A percentile compares a stretch with the other conserved stretches of the same genome.
These are phyloP conservation scores for Zizania palustris DNA, from an alignment of 202 grass and related monocot species.

Conservation along the genomic window DNA sequence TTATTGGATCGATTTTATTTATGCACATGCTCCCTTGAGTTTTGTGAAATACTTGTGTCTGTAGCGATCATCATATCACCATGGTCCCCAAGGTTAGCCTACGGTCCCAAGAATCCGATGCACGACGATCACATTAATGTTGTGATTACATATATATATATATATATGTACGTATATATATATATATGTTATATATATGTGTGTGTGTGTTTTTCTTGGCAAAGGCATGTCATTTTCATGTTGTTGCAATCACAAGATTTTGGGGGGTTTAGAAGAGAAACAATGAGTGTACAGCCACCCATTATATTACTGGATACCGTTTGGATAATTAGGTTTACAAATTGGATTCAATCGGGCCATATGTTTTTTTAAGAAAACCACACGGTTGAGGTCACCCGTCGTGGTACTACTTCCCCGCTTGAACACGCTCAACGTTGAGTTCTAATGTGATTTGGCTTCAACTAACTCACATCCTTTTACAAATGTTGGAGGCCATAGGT, in stretches of 20 bases:
- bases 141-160: too few relatives aligned
- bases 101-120: slow-evolving; percentile 40
- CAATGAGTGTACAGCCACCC: slow-evolving; percentile 37
- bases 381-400: too few relatives aligned
- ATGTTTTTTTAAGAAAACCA: too few relatives aligned
- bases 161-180: too few relatives aligned
- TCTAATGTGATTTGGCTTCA: too few relatives aligned
- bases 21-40: slow-evolving; percentile 33
- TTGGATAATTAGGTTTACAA: slow-evolving; percentile 35
- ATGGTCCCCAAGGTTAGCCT: slow-evolving; percentile 48
- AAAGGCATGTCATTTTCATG: slow-evolving; percentile 28
- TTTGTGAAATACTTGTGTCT: slow-evolving; percentile 32
- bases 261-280: slow-evolving; percentile 35
- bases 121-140: slow-evolving; percentile 50
- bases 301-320: slow-evolving; percentile 32
- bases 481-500: neutral
- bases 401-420: too few relatives aligned
- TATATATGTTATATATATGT: too few relatives aligned
- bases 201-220: slow-evolving; percentile 22
- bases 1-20: slow-evolving; percentile 33
- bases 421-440: too few relatives aligned
- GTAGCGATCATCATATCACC: slow-evolving; percentile 1
- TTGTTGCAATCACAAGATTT: slow-evolving; percentile 46
- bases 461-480: too few relatives aligned
- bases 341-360: neutral